Conservation (phyloP, 2,329 filamentous ascomycete species). For the Hymenoscyphus linearis region DNA sequence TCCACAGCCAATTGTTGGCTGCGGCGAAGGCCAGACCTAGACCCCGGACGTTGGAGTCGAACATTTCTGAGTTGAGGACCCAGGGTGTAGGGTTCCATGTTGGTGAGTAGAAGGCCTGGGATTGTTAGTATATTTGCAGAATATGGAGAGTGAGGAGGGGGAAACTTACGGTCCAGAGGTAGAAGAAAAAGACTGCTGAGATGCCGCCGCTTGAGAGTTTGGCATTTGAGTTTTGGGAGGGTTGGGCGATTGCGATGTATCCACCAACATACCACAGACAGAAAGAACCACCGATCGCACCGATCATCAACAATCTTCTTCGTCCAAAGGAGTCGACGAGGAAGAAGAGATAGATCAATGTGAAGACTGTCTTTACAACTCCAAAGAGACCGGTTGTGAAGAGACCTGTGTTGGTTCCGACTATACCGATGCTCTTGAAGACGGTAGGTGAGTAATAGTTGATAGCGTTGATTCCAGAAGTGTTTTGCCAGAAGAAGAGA, state of each 20-base stretch:
- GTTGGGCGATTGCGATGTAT: constrained; percentile 49
- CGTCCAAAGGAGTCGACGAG: constrained; percentile 61
- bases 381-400: constrained; percentile 73
- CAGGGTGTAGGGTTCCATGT: constrained; percentile 71
- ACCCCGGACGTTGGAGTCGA: constrained; percentile 62
- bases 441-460: constrained; percentile 71
- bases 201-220: constrained; percentile 39
- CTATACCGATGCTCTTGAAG: constrained; percentile 57
- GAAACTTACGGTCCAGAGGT: constrained; percentile 53
- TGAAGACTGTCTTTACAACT: constrained; percentile 66
- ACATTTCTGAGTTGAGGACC: constrained; percentile 74
- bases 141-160: background rate
- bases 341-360: constrained; percentile 63
- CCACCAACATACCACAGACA: constrained; percentile 62
- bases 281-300: constrained; percentile 54
- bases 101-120: constrained; percentile 58
- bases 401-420: constrained; percentile 49
- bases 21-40: constrained; percentile 69
- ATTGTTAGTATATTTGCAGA: background rate
- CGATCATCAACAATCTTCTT: constrained; percentile 59
- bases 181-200: constrained; percentile 66
- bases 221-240: constrained; percentile 31
- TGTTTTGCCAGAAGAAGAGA: constrained; percentile 77
- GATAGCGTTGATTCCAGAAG: constrained; percentile 70
- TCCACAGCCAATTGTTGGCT: constrained; percentile 63